Evolutionary conservation across 768 basidiomycete species (phyloP).

Genomic region (Strobilomyces confusus): DNA sequence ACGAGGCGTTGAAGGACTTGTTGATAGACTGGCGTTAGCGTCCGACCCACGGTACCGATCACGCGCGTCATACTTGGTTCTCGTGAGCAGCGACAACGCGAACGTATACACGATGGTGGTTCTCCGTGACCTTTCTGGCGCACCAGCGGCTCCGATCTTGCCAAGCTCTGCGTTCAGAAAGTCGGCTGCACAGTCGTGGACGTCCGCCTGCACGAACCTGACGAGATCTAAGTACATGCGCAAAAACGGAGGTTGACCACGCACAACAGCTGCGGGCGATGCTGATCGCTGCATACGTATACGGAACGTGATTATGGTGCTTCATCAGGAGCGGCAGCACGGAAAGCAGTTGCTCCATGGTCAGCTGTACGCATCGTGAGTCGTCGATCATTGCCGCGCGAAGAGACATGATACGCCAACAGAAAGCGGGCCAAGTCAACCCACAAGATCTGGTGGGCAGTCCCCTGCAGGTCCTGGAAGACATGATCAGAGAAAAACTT

Average conservation of each 20-base stretch:
- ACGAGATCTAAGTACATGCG: neutral
- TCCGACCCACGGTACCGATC: conserved; percentile 81
- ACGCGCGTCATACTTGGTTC: conserved; percentile 86
- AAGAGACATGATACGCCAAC: conserved; percentile 53
- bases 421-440: conserved; percentile 96
- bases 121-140: conserved; percentile 91
- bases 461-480: conserved; percentile 76
- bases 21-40: conserved; percentile 65
- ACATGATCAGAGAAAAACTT: conserved; percentile 94
- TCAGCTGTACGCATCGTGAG: conserved; percentile 50
- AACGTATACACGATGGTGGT: conserved; percentile 90
- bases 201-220: conserved; percentile 86
- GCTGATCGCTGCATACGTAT: conserved; percentile 96
- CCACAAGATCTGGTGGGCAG: conserved; percentile 85
- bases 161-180: conserved; percentile 68
- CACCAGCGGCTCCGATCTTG: conserved; percentile 74
- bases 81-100: neutral
- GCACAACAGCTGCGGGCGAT: conserved; percentile 87
- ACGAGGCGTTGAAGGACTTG: conserved; percentile 71
- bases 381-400: neutral
- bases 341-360: conserved; percentile 88
- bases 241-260: conserved; percentile 24
- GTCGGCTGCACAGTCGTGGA: conserved; percentile 75
- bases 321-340: conserved; percentile 83
- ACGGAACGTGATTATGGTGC: conserved; percentile 89